These are phyloP conservation scores for Podaxis sp. DNA, from an alignment of 768 basidiomycete species.

Conservation along the genomic window DNA sequence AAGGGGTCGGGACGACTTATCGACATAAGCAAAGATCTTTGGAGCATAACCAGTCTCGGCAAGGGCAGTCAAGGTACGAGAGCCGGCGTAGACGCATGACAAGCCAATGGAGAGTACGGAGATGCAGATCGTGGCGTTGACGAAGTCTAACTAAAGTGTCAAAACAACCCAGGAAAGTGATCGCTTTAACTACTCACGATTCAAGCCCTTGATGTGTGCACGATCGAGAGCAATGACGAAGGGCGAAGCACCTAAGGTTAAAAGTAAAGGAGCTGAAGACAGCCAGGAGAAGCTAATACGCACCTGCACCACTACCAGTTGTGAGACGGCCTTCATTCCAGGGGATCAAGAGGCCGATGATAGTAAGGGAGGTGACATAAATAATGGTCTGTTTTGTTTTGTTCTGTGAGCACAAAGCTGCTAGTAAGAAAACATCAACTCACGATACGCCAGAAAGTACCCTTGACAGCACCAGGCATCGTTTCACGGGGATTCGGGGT, in stretches of 20 bases:
- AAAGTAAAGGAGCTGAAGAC: not conserved
- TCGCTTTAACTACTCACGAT: conserved; percentile 28
- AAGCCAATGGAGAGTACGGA: conserved; percentile 47
- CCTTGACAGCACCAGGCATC: conserved; percentile 46
- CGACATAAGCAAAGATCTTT: conserved; percentile 43
- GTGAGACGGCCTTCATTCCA: conserved; percentile 36
- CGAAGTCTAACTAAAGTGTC: conserved; percentile 27
- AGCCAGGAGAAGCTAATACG: not conserved
- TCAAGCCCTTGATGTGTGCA: conserved; percentile 40
- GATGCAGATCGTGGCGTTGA: conserved; percentile 45
- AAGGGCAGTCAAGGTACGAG: conserved; percentile 44
- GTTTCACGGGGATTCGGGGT: conserved; percentile 45
- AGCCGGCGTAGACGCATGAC: conserved; percentile 46
- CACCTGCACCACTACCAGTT: conserved; percentile 34
- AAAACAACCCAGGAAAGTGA: not conserved
- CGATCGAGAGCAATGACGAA: conserved; percentile 44
- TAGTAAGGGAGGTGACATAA: conserved; percentile 42
- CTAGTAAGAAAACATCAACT: conserved; percentile 13
- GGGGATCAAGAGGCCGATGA: conserved; percentile 42
- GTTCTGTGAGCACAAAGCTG: not conserved
- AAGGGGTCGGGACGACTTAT: conserved; percentile 48
- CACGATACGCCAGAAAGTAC: conserved; percentile 49
- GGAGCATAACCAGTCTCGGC: conserved; percentile 49
- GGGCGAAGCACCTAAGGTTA: conserved; percentile 35
- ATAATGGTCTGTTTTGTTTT: conserved; percentile 35